Conservation (phyloP, 2,329 filamentous ascomycete species). For the Penicillium corylophilum region DNA sequence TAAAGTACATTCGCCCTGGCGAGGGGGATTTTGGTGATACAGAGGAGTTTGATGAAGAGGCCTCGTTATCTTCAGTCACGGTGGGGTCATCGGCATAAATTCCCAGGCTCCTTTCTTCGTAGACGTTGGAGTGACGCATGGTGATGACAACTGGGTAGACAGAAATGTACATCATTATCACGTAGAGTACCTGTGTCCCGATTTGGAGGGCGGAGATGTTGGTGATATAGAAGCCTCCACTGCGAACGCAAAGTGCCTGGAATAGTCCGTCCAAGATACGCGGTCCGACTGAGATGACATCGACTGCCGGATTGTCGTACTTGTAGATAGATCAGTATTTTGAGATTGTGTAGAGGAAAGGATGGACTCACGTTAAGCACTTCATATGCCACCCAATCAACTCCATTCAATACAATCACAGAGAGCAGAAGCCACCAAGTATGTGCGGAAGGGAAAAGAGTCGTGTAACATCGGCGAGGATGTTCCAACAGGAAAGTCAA, state of each 20-base stretch:
- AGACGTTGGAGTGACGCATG: conserved; percentile 61
- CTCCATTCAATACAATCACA: conserved; percentile 53
- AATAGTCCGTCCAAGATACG: conserved; percentile 59
- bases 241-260: conserved; percentile 55
- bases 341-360: too few species aligned
- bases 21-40: background rate
- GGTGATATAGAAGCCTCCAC: conserved; percentile 52
- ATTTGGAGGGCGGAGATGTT: conserved; percentile 44
- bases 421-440: conserved; percentile 58
- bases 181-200: conserved; percentile 48
- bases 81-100: conserved; percentile 49
- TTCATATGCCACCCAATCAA: conserved; percentile 55
- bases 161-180: conserved; percentile 67
- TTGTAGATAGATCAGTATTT: background rate
- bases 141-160: conserved; percentile 62
- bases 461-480: conserved; percentile 60
- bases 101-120: conserved; percentile 60
- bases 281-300: conserved; percentile 22
- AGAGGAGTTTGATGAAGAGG: background rate
- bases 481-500: conserved; percentile 59
- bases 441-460: conserved; percentile 58
- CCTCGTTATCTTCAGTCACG: background rate
- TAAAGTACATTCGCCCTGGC: conserved; percentile 33
- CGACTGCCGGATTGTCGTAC: conserved; percentile 1
- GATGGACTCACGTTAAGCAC: conserved; percentile 40